Percentiles rank a stretch among this genome's conserved stretches.
Conservation (phyloP, 2,329 filamentous ascomycete species). For the Fusarium papillatum region DNA sequence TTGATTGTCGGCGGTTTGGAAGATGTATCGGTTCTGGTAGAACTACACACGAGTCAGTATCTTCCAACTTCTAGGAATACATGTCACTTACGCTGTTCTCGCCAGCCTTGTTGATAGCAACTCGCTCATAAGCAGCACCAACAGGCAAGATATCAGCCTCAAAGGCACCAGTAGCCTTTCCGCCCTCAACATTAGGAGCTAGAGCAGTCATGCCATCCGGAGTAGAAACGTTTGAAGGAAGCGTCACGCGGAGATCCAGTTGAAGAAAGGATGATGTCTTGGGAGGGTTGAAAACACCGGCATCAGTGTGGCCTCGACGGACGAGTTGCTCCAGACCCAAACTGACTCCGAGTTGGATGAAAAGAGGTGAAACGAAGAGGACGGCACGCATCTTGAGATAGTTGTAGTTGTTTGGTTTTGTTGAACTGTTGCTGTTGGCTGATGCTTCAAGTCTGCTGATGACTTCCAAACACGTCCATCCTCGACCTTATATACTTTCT, state of each 20-base stretch:
- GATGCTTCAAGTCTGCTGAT: not conserved
- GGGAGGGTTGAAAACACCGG: not conserved
- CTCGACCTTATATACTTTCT: not conserved
- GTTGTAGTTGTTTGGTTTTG: not conserved
- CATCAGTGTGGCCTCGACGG: not conserved
- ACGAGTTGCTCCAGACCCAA: not conserved
- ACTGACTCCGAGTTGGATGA: not conserved
- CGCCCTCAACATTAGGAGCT: constrained; percentile 1
- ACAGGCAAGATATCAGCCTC: constrained; percentile 11
- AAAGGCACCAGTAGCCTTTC: constrained; percentile 2
- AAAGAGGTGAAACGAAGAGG: not conserved
- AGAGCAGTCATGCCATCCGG: not conserved
- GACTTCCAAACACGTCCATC: not conserved
- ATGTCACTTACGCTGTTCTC: constrained; percentile 22
- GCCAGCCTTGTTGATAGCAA: not conserved
- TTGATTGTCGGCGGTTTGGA: constrained; percentile 5
- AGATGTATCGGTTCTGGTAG: constrained; percentile 10
- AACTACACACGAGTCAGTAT: not conserved
- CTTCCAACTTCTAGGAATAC: too few species aligned
- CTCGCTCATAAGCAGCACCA: constrained; percentile 5
- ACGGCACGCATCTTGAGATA: not conserved
- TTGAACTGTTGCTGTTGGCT: not conserved
- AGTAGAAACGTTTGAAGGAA: constrained; percentile 13
- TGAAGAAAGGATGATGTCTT: constrained; percentile 6
- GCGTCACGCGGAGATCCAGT: not conserved